phyloP scores from a whole-genome alignment of 140 eudicot species.

The Anethum foeniculum region DNA sequence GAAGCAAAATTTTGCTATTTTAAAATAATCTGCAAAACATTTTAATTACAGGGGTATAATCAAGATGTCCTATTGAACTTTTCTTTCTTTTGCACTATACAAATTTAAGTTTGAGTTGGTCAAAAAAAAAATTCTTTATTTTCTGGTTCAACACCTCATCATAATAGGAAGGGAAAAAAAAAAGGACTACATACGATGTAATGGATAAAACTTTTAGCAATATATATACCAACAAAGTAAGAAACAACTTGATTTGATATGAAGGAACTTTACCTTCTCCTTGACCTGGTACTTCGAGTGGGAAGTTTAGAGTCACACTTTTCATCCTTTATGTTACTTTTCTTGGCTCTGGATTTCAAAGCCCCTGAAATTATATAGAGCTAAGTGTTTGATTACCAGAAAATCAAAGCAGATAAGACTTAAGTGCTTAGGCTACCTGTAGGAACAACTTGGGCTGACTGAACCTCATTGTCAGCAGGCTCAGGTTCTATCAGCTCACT shows the following conservation, averaged over 20 bases:
- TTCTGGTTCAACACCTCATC: background rate
- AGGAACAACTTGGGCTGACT: conserved; percentile 33
- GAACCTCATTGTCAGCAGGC: conserved; percentile 53
- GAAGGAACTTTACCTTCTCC: conserved; percentile 36
- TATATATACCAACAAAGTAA: background rate
- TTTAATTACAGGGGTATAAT: background rate
- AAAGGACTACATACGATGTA: background rate
- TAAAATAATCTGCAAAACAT: background rate
- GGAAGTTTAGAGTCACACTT: conserved; percentile 25
- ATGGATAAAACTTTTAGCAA: background rate
- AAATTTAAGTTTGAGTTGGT: background rate
- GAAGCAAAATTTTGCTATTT: background rate
- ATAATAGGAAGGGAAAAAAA: background rate
- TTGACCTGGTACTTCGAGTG: conserved; percentile 45
- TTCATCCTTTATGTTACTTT: conserved; percentile 25
- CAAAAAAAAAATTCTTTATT: background rate
- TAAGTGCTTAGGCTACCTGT: conserved; percentile 39
- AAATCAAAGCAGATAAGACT: background rate
- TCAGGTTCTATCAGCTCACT: conserved; percentile 56
- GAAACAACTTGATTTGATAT: background rate
- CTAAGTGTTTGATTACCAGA: conserved; percentile 7
- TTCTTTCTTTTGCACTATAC: background rate
- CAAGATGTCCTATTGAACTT: background rate
- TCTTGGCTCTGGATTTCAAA: conserved; percentile 35
- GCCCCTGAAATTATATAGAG: conserved; percentile 38